phyloP scores from a whole-genome alignment of 2,329 filamentous ascomycete genomes.

The Microsporum canis region DNA sequence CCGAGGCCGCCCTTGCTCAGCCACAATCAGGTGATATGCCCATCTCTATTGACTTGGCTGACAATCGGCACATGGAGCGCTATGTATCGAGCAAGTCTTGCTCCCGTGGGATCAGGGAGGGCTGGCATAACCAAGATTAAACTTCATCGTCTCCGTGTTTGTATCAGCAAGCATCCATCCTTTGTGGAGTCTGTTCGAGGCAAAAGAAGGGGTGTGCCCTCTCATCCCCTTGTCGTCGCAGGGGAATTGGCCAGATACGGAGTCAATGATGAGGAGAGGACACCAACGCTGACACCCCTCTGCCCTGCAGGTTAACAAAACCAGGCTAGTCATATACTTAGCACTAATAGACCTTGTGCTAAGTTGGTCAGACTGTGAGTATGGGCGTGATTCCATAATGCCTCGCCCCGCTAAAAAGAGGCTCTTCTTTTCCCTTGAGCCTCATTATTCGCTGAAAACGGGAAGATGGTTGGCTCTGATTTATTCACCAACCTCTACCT shows the following conservation, averaged over 20 bases:
- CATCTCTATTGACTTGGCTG: neutral
- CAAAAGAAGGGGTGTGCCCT: neutral
- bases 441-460: neutral
- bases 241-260: too few relatives aligned
- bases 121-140: neutral
- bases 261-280: neutral
- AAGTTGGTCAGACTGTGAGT: neutral
- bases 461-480: neutral
- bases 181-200: neutral
- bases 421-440: neutral
- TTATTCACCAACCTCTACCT: neutral
- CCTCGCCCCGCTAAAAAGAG: neutral
- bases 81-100: neutral
- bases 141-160: neutral
- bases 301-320: neutral
- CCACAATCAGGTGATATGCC: neutral
- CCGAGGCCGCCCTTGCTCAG: neutral
- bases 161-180: neutral
- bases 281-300: neutral
- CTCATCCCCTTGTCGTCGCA: neutral
- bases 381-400: neutral
- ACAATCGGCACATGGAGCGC: neutral
- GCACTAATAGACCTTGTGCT: neutral
- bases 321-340: neutral
- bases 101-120: neutral